A percentile compares a stretch with the other conserved stretches of the same genome.
Conservation (phyloP, 1,284 basidiomycete genomes). For the Malassezia sp. region DNA sequence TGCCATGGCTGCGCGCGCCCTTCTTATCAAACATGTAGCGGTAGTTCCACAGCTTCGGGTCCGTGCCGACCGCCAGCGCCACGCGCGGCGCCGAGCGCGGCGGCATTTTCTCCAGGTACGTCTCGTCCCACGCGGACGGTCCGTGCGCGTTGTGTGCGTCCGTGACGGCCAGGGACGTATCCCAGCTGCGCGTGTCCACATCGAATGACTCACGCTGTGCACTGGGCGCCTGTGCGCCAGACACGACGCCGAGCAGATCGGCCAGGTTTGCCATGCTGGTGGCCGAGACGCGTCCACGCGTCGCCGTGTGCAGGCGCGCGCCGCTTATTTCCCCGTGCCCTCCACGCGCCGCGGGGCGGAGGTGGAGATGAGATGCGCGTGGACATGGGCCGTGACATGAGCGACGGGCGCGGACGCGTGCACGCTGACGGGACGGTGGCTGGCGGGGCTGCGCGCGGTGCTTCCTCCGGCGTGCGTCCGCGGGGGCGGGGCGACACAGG, state of each 20-base stretch:
- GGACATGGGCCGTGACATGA: neutral
- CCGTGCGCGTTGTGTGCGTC: constrained; percentile 7
- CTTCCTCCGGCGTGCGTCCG: no score
- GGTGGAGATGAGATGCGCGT: no score
- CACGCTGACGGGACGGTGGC: no score
- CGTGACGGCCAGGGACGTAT: neutral
- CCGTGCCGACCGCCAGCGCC: constrained; percentile 34
- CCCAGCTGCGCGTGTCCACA: neutral
- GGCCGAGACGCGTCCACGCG: constrained; percentile 6
- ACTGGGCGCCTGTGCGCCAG: neutral
- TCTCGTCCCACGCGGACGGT: constrained; percentile 8
- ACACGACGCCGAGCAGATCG: constrained; percentile 8
- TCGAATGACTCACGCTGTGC: neutral
- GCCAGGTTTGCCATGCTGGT: constrained; percentile 13
- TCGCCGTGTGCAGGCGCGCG: no score
- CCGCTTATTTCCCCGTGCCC: constrained; percentile 2
- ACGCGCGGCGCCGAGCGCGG: constrained; percentile 17
- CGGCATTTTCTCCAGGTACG: neutral
- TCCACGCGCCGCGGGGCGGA: neutral
- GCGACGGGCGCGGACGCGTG: no score
- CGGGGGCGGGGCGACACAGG: neutral
- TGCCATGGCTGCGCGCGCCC: constrained; percentile 27
- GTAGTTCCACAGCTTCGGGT: constrained; percentile 39
- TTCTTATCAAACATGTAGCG: constrained; percentile 46
- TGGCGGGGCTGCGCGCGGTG: no score